phyloP scores from a whole-genome alignment of 164 flowering plant genomes.

The Stephania cephalantha region DNA sequence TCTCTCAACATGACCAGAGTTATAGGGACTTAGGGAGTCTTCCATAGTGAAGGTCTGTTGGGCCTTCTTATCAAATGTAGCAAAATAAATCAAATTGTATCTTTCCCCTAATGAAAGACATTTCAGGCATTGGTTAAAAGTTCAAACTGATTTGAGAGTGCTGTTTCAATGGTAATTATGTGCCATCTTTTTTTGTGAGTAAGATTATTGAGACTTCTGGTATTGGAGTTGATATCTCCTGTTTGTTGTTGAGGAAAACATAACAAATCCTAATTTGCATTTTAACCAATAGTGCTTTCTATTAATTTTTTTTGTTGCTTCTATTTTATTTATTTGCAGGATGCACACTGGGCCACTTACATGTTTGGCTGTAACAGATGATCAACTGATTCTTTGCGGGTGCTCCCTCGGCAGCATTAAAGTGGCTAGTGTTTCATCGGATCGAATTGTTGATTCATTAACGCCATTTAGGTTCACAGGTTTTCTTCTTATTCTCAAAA shows the following conservation, averaged over 20 bases:
- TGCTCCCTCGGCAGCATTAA: slow-evolving; percentile 63
- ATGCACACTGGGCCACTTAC: slow-evolving; percentile 56
- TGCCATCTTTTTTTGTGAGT: background rate
- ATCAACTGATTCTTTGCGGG: slow-evolving; percentile 66
- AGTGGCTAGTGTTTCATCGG: slow-evolving; percentile 53
- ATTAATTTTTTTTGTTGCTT: background rate
- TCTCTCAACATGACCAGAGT: background rate
- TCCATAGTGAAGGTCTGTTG: background rate
- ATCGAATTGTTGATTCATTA: slow-evolving; percentile 47
- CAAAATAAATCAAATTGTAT: too few species aligned
- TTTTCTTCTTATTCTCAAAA: slow-evolving; percentile 15
- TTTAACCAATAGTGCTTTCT: background rate
- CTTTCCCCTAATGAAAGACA: too few species aligned
- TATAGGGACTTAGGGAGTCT: background rate
- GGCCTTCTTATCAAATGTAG: background rate
- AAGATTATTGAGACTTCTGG: background rate
- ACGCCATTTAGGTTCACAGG: slow-evolving; percentile 46
- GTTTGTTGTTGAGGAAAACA: background rate
- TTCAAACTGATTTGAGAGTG: background rate
- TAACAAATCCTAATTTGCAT: background rate
- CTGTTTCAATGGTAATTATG: background rate
- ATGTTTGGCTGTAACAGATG: slow-evolving; percentile 63
- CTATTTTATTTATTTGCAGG: slow-evolving; percentile 41
- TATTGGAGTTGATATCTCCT: background rate
- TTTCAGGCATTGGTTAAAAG: too few species aligned